Conservation (phyloP, 2,329 filamentous ascomycete species). For the Alternaria novae-zelandiae region DNA sequence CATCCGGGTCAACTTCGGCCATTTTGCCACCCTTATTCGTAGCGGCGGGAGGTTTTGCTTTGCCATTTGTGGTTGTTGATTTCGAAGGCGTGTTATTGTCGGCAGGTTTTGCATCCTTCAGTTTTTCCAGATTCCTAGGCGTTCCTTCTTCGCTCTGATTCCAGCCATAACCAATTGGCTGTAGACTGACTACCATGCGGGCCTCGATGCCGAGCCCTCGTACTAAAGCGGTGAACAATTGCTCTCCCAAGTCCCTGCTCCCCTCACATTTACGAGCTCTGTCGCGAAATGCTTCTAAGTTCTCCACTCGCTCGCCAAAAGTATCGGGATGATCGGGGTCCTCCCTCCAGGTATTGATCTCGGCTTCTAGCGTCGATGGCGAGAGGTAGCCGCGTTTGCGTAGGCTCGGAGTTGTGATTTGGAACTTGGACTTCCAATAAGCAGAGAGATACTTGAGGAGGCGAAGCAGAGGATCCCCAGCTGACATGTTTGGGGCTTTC, state of each 20-base stretch:
- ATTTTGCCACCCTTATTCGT: constrained; percentile 7
- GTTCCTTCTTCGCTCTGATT: constrained; percentile 83
- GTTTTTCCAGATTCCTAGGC: constrained; percentile 46
- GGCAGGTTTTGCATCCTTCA: constrained; percentile 15
- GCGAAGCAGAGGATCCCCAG: constrained; percentile 79
- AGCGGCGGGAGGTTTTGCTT: constrained; percentile 4
- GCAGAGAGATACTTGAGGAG: constrained; percentile 77
- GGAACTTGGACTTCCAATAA: constrained; percentile 90
- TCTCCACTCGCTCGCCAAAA: constrained; percentile 79
- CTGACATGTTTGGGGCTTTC: constrained; percentile 76
- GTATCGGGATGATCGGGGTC: constrained; percentile 65
- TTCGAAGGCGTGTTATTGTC: background rate
- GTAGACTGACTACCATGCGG: constrained; percentile 81
- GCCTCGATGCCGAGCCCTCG: constrained; percentile 82
- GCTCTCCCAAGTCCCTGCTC: constrained; percentile 85
- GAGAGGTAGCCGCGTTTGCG: constrained; percentile 91
- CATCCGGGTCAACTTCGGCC: constrained; percentile 44
- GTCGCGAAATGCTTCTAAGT: constrained; percentile 70
- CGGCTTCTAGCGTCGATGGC: constrained; percentile 73
- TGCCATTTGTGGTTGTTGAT: constrained; percentile 4
- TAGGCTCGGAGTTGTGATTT: constrained; percentile 75
- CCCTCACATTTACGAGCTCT: constrained; percentile 75
- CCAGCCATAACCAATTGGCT: constrained; percentile 89
- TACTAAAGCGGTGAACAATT: constrained; percentile 86
- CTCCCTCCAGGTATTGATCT: constrained; percentile 72